Base-by-base conservation (phyloP, 805 yeast genomes). In the Candida pseudoglaebosa region DNA sequence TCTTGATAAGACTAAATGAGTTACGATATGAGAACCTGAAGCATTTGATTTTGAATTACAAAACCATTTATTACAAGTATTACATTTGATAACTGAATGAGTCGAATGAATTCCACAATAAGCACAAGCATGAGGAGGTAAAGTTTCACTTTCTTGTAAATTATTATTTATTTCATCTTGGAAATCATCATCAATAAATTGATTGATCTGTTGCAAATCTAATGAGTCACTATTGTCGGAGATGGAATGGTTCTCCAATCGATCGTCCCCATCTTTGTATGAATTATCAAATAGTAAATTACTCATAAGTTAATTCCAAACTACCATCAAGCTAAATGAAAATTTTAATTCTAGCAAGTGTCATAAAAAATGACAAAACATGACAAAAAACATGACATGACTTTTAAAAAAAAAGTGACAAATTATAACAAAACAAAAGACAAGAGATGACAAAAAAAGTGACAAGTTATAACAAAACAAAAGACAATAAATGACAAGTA, bases 1-100 rank as follows among this genome's bases (percentile, higher is more conserved):
- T 44, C 82, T 78, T 1, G 95, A 76, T 48, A 85, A 64, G 20
- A 88, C 95, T 56, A 89, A 63, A 60, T 90, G 97, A 13, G 85
- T 84, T 14, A 90, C 80, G 12, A 90, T 85, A 57, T 90, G 97
- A 1, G 95, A 84, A 12, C 84, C 77, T 8, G 75, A 63, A 9
- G 77, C 61, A 35, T 47, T 37, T 15, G 75, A 71, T 40, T 78
- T 77, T 10, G 85, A 75, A 56, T 90, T 90, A 66, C 97, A 90
- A 57, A 90, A 90, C 96, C 96, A 90, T 55, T 80, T 82, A 48
- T 77, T 61, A 60, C 96, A 90, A 4, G 72, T 68, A 42, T 76
- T 75, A 65, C 97, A 90, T 48, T 82, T 79, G 30, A 84, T 84
- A 10, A 88, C 84, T 34, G 82, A 72, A 4, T 75, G 57, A 1